These are phyloP conservation scores for Cicer pinnatifidum DNA, from an alignment of 306 rosid species.

Conservation along the genomic window DNA sequence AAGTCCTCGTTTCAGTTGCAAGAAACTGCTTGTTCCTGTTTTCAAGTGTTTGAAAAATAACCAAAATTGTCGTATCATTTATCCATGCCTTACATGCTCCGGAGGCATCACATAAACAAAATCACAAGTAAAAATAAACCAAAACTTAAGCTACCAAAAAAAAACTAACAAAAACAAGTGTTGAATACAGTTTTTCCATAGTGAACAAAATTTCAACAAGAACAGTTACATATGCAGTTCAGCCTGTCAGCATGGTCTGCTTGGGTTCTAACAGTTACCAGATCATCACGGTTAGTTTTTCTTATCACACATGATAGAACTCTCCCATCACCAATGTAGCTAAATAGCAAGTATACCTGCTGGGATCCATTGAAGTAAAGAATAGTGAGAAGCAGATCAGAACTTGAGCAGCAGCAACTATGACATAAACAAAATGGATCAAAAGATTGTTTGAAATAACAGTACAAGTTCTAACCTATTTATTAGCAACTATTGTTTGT, in stretches of 20 bases:
- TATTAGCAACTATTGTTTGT: too few species aligned
- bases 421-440: too few species aligned
- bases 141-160: conserved; percentile 2
- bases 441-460: too few species aligned
- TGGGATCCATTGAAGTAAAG: neutral
- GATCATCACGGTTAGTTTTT: neutral
- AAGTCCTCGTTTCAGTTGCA: neutral
- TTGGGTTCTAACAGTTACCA: neutral
- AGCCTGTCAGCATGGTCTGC: neutral
- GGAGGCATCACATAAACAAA: neutral
- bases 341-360: neutral
- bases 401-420: too few species aligned
- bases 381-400: too few species aligned
- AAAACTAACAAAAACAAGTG: neutral
- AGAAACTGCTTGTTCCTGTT: neutral
- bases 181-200: neutral
- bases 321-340: neutral
- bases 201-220: conserved; percentile 7
- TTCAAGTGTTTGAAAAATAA: neutral
- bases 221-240: neutral
- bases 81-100: neutral
- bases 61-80: neutral
- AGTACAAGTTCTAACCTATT: too few species aligned
- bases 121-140: conserved; percentile 5
- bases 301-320: conserved; percentile 1